These are phyloP conservation scores for Sphaerostilbella broomeana DNA, from an alignment of 2,329 filamentous ascomycete species.

Conservation along the genomic window DNA sequence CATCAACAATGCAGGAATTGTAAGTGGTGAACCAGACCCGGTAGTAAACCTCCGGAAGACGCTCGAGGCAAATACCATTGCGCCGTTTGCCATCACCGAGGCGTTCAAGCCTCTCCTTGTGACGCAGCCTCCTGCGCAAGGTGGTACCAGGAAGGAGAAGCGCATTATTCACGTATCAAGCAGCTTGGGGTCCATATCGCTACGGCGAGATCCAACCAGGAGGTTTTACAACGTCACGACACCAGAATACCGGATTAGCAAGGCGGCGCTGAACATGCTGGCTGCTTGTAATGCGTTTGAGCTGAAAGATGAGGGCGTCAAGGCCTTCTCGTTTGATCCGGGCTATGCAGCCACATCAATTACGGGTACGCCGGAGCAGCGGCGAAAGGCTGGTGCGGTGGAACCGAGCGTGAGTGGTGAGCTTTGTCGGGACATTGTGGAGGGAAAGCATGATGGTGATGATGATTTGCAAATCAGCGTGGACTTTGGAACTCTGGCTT, in stretches of 20 bases:
- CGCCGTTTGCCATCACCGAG: constrained; percentile 23
- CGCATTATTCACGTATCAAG: constrained; percentile 30
- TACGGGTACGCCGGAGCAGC: constrained; percentile 18
- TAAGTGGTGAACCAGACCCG: constrained; percentile 35
- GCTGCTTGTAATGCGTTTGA: constrained; percentile 23
- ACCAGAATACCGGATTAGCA: constrained; percentile 28
- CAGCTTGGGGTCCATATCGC: constrained; percentile 25
- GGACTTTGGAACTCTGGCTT: neutral
- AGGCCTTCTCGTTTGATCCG: constrained; percentile 28
- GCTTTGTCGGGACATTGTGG: constrained; percentile 12
- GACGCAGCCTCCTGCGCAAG: constrained; percentile 17
- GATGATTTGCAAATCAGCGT: constrained; percentile 13
- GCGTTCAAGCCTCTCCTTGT: constrained; percentile 27
- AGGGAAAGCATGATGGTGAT: constrained; percentile 13
- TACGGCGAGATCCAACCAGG: constrained; percentile 14
- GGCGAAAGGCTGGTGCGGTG: constrained; percentile 2
- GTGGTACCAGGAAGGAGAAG: neutral
- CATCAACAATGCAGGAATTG: constrained; percentile 31
- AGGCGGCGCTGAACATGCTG: constrained; percentile 32
- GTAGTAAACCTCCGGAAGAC: constrained; percentile 18
- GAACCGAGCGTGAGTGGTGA: constrained; percentile 8
- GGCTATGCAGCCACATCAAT: constrained; percentile 29
- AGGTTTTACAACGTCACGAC: neutral
- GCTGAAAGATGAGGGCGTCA: constrained; percentile 22
- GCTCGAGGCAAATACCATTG: constrained; percentile 39